Conservation (phyloP, 2,329 filamentous ascomycete genomes). For the Cryphonectria naterciae region DNA sequence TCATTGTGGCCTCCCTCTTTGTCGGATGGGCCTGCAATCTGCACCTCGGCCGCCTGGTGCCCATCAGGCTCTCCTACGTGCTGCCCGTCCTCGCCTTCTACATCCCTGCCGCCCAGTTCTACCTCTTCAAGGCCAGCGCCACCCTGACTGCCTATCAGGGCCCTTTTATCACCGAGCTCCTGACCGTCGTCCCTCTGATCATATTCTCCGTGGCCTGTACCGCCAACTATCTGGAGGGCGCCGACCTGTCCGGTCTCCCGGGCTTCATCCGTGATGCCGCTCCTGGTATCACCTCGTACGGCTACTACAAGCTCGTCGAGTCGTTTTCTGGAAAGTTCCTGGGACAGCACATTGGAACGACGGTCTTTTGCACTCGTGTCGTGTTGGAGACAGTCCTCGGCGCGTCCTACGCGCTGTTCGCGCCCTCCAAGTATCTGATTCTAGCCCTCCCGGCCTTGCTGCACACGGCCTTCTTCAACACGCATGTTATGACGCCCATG, state of each 20-base stretch:
- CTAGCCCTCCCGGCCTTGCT: conserved; percentile 73
- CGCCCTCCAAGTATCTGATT: conserved; percentile 70
- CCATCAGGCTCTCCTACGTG: conserved; percentile 54
- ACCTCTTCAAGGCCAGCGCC: conserved; percentile 69
- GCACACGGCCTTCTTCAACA: conserved; percentile 73
- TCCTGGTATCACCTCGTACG: conserved; percentile 69
- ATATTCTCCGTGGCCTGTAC: conserved; percentile 66
- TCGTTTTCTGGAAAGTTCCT: conserved; percentile 45
- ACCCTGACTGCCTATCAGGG: conserved; percentile 71
- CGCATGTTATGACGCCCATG: conserved; percentile 67
- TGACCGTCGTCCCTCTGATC: conserved; percentile 73
- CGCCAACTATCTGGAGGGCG: conserved; percentile 66
- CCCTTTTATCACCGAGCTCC: conserved; percentile 72
- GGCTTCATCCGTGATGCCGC: conserved; percentile 64
- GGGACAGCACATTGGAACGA: conserved; percentile 60
- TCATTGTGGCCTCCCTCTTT: conserved; percentile 69
- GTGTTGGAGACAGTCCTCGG: conserved; percentile 73
- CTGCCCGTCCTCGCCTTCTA: conserved; percentile 77
- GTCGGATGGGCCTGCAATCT: conserved; percentile 73
- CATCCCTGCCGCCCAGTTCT: conserved; percentile 73
- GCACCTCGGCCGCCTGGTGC: conserved; percentile 53
- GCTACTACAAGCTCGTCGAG: conserved; percentile 62
- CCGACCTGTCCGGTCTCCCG: conserved; percentile 59
- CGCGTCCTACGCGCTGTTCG: conserved; percentile 64
- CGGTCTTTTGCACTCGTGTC: conserved; percentile 69